Conservation (phyloP, 768 basidiomycete genomes). For the Leccinum pellstonianum region DNA sequence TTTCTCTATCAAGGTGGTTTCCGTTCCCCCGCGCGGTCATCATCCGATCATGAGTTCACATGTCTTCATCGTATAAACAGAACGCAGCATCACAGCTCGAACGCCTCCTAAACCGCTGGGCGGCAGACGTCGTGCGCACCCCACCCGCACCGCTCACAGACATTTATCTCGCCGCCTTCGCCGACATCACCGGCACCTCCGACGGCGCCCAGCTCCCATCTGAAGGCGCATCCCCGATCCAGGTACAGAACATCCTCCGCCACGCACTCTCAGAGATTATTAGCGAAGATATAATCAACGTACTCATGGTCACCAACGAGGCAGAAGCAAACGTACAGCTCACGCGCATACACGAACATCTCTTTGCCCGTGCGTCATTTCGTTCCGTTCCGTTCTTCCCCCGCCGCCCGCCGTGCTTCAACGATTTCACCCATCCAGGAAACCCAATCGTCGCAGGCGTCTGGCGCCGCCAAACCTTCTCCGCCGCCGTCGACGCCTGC, state of each 20-base stretch:
- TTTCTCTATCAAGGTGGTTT: slow-evolving; percentile 75
- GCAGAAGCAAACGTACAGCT: slow-evolving; percentile 81
- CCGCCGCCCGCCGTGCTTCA: not conserved
- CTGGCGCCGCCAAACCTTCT: slow-evolving; percentile 89
- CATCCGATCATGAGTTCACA: not conserved
- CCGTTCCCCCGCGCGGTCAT: slow-evolving; percentile 15
- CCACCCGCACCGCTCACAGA: slow-evolving; percentile 53
- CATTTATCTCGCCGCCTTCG: slow-evolving; percentile 57
- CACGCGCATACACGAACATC: slow-evolving; percentile 83
- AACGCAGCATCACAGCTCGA: slow-evolving; percentile 82
- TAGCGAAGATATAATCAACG: slow-evolving; percentile 79
- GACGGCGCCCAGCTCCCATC: slow-evolving; percentile 42
- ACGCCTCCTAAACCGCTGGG: slow-evolving; percentile 84
- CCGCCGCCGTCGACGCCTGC: slow-evolving; percentile 77
- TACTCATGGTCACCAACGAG: slow-evolving; percentile 83
- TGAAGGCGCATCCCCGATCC: slow-evolving; percentile 54
- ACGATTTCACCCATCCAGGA: slow-evolving; percentile 41
- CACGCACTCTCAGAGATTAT: slow-evolving; percentile 76
- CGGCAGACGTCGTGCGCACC: slow-evolving; percentile 64
- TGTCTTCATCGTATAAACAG: slow-evolving; percentile 36
- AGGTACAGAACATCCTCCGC: slow-evolving; percentile 75
- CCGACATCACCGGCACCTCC: slow-evolving; percentile 50
- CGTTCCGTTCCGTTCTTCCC: not conserved
- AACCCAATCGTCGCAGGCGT: slow-evolving; percentile 87
- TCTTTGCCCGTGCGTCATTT: slow-evolving; percentile 72